phyloP scores from a whole-genome alignment of 768 basidiomycete species.

The Tricholoma hemisulphureum region DNA sequence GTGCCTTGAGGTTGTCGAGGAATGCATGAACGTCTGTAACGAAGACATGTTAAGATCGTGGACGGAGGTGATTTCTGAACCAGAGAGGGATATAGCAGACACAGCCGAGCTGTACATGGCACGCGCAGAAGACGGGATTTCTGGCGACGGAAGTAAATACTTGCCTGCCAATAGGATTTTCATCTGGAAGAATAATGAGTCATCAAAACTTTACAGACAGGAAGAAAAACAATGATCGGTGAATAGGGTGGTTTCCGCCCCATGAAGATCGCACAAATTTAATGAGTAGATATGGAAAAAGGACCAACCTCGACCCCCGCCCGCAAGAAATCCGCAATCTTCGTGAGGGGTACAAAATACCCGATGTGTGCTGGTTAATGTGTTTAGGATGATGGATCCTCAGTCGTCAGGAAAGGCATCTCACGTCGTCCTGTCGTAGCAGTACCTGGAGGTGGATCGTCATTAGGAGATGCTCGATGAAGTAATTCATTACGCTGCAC shows the following conservation, averaged over 20 bases:
- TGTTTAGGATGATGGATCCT: conserved; percentile 6
- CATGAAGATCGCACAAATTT: not conserved
- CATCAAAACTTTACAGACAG: not conserved
- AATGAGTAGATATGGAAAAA: not conserved
- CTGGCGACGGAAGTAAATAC: conserved; percentile 4
- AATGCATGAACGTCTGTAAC: conserved; percentile 88
- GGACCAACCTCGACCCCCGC: conserved; percentile 80
- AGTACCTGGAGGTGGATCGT: conserved; percentile 55
- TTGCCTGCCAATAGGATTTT: conserved; percentile 78
- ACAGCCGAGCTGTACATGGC: not conserved
- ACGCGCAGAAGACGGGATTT: not conserved
- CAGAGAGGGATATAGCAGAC: not conserved
- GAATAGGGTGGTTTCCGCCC: not conserved
- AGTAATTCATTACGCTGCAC: conserved; percentile 35
- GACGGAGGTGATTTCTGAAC: not conserved
- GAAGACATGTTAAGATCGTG: not conserved
- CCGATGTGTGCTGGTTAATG: conserved; percentile 80
- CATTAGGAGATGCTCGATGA: conserved; percentile 3
- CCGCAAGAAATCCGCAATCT: conserved; percentile 93
- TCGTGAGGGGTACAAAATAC: conserved; percentile 92
- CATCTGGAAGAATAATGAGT: conserved; percentile 41
- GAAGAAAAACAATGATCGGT: not conserved
- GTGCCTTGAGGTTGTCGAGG: conserved; percentile 96
- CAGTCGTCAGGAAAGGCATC: conserved; percentile 24
- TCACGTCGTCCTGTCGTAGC: conserved; percentile 93